Percentiles rank a stretch among this genome's conserved stretches.
phyloP scores from a whole-genome alignment of 1,139 yeast species.

The Hyphopichia pseudoburtonii region DNA sequence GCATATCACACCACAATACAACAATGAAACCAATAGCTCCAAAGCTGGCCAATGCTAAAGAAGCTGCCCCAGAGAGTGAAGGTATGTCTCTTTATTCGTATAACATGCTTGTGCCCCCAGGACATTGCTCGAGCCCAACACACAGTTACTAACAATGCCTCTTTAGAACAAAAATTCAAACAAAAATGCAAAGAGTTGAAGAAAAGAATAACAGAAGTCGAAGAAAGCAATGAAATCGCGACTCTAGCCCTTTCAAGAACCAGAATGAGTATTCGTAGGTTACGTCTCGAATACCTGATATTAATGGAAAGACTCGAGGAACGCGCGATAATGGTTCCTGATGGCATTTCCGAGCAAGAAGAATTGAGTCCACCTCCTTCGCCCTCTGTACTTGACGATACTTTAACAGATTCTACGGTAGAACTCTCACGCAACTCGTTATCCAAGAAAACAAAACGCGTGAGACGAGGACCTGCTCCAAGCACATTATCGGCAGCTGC shows the following conservation, averaged over 20 bases:
- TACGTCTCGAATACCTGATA: constrained; percentile 79
- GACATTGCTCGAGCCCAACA: not conserved
- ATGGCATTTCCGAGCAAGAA: constrained; percentile 30
- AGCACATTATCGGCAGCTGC: constrained; percentile 8
- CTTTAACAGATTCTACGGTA: constrained; percentile 20
- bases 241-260: constrained; percentile 80
- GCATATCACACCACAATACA: too few species aligned
- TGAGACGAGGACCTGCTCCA: constrained; percentile 14
- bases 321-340: constrained; percentile 40
- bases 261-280: constrained; percentile 71
- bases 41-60: constrained; percentile 19
- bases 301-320: constrained; percentile 78
- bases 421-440: constrained; percentile 22
- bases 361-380: constrained; percentile 47
- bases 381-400: constrained; percentile 36
- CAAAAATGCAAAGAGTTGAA: constrained; percentile 73
- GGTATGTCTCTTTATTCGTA: constrained; percentile 26
- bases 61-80: constrained; percentile 41
- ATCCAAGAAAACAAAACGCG: constrained; percentile 21
- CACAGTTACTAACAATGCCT: constrained; percentile 9
- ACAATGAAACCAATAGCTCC: constrained; percentile 7
- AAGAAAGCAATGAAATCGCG: constrained; percentile 75
- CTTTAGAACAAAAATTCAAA: constrained; percentile 45
- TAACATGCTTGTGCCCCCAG: too few species aligned
- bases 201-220: constrained; percentile 70